A percentile compares a stretch with the other conserved stretches of the same genome.
Evolutionary conservation across 805 yeast species (phyloP).

Genomic region (Myxozyma monticola): DNA sequence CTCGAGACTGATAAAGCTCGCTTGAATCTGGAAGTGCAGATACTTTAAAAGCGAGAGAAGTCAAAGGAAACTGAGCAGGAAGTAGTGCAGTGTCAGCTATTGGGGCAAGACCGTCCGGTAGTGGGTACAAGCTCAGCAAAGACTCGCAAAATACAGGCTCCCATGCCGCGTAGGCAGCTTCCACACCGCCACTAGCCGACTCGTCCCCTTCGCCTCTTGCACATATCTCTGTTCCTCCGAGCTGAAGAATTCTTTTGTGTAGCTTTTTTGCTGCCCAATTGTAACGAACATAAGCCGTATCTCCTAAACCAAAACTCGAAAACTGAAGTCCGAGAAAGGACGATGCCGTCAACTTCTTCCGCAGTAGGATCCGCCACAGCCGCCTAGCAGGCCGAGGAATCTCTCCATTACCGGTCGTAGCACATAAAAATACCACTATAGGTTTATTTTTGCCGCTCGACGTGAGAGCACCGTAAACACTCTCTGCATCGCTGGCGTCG

Average conservation of each 20-base stretch:
- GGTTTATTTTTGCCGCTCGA: slow-evolving; percentile 16
- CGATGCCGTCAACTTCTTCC: slow-evolving; percentile 61
- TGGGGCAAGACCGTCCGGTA: slow-evolving; percentile 30
- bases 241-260: slow-evolving; percentile 72
- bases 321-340: slow-evolving; percentile 62
- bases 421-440: slow-evolving; percentile 60
- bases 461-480: slow-evolving; percentile 32
- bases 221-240: slow-evolving; percentile 75
- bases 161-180: slow-evolving; percentile 77
- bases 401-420: slow-evolving; percentile 96
- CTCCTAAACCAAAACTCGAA: slow-evolving; percentile 88
- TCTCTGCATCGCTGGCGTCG: slow-evolving; percentile 59
- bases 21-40: slow-evolving; percentile 32
- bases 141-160: slow-evolving; percentile 28
- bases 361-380: slow-evolving; percentile 73
- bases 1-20: slow-evolving; percentile 2
- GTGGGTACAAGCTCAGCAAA: slow-evolving; percentile 33
- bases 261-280: slow-evolving; percentile 85
- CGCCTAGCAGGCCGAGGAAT: slow-evolving; percentile 73
- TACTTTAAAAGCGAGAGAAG: too few relatives aligned
- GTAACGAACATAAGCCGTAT: slow-evolving; percentile 83
- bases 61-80: slow-evolving; percentile 42
- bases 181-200: slow-evolving; percentile 66
- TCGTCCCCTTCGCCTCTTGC: slow-evolving; percentile 90
- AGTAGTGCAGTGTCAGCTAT: slow-evolving; percentile 43